phyloP scores from a whole-genome alignment of 805 yeast genomes.

The Yamadazyma endophytica region DNA sequence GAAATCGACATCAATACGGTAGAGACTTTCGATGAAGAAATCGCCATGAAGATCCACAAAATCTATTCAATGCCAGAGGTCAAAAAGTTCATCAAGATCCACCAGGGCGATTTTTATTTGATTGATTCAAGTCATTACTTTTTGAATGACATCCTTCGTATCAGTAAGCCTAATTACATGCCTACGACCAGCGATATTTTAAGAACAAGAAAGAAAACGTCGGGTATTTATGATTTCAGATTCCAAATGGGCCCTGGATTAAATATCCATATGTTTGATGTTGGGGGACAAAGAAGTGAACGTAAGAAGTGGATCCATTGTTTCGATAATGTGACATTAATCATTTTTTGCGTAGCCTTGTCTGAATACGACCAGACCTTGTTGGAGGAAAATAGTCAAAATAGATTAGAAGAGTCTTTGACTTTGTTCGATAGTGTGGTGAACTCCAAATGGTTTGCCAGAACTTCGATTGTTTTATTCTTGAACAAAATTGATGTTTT shows the following conservation, averaged over 20 bases:
- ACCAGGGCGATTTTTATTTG: slow-evolving; percentile 69
- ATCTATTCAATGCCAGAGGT: slow-evolving; percentile 61
- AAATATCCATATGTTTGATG: slow-evolving; percentile 58
- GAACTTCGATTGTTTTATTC: slow-evolving; percentile 82
- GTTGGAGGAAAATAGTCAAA: slow-evolving; percentile 70
- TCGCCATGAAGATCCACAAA: slow-evolving; percentile 45
- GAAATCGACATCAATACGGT: slow-evolving; percentile 53
- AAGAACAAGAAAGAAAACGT: slow-evolving; percentile 85
- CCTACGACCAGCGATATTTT: slow-evolving; percentile 78
- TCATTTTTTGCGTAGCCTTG: slow-evolving; percentile 86
- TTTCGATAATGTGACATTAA: slow-evolving; percentile 85
- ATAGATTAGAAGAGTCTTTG: slow-evolving; percentile 76
- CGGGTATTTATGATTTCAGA: slow-evolving; percentile 83
- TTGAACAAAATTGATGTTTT: slow-evolving; percentile 88
- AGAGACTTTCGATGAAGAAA: slow-evolving; percentile 44
- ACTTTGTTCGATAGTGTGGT: slow-evolving; percentile 86
- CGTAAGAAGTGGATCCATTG: slow-evolving; percentile 97
- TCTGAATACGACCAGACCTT: slow-evolving; percentile 88
- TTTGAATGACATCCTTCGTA: slow-evolving; percentile 60
- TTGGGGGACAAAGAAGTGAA: slow-evolving; percentile 95
- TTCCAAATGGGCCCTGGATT: slow-evolving; percentile 63
- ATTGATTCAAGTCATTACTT: slow-evolving; percentile 85
- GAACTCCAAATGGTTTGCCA: slow-evolving; percentile 87
- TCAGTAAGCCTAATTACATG: slow-evolving; percentile 54
- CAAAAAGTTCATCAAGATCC: slow-evolving; percentile 49